Conservation (phyloP, 345 rosid species). For the Raphanus sativus region DNA sequence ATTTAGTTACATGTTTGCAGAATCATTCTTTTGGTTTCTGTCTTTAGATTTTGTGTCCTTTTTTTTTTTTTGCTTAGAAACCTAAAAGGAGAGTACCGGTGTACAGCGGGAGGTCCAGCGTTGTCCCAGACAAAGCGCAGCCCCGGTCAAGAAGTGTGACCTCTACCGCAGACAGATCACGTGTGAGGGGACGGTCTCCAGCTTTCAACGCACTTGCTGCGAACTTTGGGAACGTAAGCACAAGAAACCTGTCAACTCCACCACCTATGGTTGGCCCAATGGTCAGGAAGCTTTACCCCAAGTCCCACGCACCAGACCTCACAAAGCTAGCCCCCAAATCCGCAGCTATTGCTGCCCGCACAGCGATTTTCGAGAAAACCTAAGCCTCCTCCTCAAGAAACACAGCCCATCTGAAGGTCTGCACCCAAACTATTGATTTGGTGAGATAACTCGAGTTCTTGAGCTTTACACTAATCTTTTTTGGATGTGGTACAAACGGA, state of each 20-base stretch:
- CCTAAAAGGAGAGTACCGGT: constrained; percentile 81
- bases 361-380: constrained; percentile 67
- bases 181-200: constrained; percentile 98
- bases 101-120: constrained; percentile 83
- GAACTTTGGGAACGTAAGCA: constrained; percentile 75
- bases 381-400: constrained; percentile 56
- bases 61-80: constrained; percentile 51
- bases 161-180: constrained; percentile 92
- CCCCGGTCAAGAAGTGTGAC: constrained; percentile 95
- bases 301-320: constrained; percentile 83
- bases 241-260: constrained; percentile 94
- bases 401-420: constrained; percentile 73
- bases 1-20: constrained; percentile 3
- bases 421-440: background rate
- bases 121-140: constrained; percentile 74
- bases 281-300: constrained; percentile 83
- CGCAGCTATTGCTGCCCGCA: constrained; percentile 67
- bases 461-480: constrained; percentile 23
- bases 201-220: constrained; percentile 98
- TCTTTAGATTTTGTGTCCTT: constrained; percentile 18
- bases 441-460: background rate
- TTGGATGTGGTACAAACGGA: constrained; percentile 49
- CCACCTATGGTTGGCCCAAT: constrained; percentile 74
- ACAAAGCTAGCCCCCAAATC: constrained; percentile 58
- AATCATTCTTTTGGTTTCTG: background rate